Evolutionary conservation across 1,284 basidiomycete species (phyloP).

Genomic region (Vanrija sp.): DNA sequence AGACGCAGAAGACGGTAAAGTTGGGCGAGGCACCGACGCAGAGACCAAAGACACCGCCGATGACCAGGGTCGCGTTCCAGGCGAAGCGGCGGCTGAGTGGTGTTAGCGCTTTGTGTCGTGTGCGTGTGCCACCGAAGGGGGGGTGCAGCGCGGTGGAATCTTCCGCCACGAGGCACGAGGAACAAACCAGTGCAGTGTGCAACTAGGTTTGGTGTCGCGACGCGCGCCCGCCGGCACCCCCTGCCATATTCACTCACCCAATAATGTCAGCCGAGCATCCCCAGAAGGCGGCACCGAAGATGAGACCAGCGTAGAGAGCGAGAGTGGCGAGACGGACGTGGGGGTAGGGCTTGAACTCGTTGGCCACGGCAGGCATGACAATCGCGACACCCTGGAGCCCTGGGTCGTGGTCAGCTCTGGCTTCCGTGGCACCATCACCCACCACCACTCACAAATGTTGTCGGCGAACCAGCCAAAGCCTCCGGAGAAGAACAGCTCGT

Average conservation of each 20-base stretch:
- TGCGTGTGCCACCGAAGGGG: background rate
- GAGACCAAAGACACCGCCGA: slow-evolving; percentile 60
- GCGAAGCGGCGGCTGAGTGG: slow-evolving; percentile 53
- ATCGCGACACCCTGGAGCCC: slow-evolving; percentile 57
- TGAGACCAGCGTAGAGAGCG: slow-evolving; percentile 58
- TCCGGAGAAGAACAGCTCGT: slow-evolving; percentile 58
- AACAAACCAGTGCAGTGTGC: too few relatives aligned
- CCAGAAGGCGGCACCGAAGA: slow-evolving; percentile 60
- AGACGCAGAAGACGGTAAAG: slow-evolving; percentile 48
- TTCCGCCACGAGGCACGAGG: background rate
- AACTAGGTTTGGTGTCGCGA: too few relatives aligned
- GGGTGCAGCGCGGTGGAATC: background rate
- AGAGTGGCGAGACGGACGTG: slow-evolving; percentile 49
- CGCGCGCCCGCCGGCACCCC: background rate
- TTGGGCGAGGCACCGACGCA: slow-evolving; percentile 57
- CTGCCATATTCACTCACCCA: slow-evolving; percentile 25
- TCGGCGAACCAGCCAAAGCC: slow-evolving; percentile 42
- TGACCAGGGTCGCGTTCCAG: slow-evolving; percentile 60
- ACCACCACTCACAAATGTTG: slow-evolving; percentile 53
- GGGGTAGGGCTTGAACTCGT: slow-evolving; percentile 46
- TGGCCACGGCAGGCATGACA: slow-evolving; percentile 53
- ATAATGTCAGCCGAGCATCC: slow-evolving; percentile 48
- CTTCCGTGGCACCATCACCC: background rate
- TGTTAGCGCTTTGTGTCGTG: background rate
- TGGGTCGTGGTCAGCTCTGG: slow-evolving; percentile 6